These are phyloP conservation scores for Candida vaughaniae DNA, from an alignment of 805 yeast species.

Conservation along the genomic window DNA sequence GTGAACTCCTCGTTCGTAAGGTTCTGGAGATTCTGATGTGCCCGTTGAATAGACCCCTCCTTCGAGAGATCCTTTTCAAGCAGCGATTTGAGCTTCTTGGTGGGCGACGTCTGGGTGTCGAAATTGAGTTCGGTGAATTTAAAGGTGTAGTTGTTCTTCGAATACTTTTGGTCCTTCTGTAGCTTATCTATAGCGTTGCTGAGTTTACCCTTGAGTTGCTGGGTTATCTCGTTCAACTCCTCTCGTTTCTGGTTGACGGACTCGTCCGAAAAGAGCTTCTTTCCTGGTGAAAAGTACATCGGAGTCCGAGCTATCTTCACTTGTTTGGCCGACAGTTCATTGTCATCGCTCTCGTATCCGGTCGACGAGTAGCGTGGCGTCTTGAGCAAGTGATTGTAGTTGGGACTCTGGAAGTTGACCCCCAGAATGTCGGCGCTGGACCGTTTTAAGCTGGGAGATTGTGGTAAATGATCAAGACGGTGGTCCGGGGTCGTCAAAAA, in stretches of 20 bases:
- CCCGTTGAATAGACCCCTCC: conserved; percentile 11
- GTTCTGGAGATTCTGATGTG: conserved; percentile 38
- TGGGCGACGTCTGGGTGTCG: conserved; percentile 23
- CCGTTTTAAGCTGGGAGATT: conserved; percentile 40
- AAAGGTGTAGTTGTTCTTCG: conserved; percentile 19
- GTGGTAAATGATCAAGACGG: conserved; percentile 26
- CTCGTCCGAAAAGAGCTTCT: conserved; percentile 34
- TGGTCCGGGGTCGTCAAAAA: conserved; percentile 40
- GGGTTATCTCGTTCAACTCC: conserved; percentile 38
- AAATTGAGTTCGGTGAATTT: conserved; percentile 33
- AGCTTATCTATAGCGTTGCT: conserved; percentile 42
- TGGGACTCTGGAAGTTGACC: conserved; percentile 26
- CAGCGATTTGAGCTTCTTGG: conserved; percentile 21
- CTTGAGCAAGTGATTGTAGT: conserved; percentile 22
- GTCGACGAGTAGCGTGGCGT: conserved; percentile 33
- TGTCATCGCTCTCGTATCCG: conserved; percentile 28
- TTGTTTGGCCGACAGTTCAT: conserved; percentile 14
- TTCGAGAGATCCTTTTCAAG: conserved; percentile 7
- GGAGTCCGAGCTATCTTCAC: conserved; percentile 37
- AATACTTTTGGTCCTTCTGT: conserved; percentile 25
- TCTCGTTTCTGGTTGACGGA: conserved; percentile 18
- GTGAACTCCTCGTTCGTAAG: conserved; percentile 23
- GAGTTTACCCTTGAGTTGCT: conserved; percentile 35
- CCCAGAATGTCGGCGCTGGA: conserved; percentile 38
- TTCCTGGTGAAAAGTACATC: conserved; percentile 40